A percentile compares a stretch with the other conserved stretches of the same genome.
Evolutionary conservation across 2,329 filamentous ascomycete genomes (phyloP).

Genomic region (Fusarium fujikuroi): DNA sequence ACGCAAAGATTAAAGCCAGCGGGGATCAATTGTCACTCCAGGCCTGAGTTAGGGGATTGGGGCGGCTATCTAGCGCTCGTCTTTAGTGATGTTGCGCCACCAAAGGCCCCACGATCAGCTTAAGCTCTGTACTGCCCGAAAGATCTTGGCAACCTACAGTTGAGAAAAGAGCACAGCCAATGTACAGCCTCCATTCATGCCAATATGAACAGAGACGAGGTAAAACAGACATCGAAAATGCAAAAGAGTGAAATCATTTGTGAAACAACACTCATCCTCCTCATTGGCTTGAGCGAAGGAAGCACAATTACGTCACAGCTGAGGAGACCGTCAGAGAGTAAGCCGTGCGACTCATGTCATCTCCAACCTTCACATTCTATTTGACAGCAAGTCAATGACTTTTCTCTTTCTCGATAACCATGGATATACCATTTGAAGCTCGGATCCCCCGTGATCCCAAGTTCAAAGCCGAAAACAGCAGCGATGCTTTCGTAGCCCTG

Average conservation of each 20-base stretch:
- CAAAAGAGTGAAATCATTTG: neutral
- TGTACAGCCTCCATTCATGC: neutral
- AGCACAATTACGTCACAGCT: slow-evolving; percentile 4
- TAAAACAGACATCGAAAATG: rapidly evolving
- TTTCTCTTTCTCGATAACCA: rapidly evolving
- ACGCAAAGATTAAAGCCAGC: neutral
- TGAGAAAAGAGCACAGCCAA: too few species aligned
- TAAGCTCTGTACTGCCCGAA: neutral
- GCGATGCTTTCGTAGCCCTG: neutral
- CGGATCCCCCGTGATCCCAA: slow-evolving; percentile 8
- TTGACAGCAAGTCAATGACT: neutral
- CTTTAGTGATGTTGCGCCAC: neutral
- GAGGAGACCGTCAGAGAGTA: neutral
- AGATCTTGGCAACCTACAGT: neutral
- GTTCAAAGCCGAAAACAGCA: neutral
- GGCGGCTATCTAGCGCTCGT: neutral
- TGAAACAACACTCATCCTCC: neutral
- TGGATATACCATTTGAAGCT: slow-evolving; percentile 20
- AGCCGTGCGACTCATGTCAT: neutral
- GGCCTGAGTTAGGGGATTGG: neutral
- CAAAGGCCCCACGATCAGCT: too few species aligned
- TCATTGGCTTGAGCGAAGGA: neutral
- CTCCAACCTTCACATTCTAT: neutral
- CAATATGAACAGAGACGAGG: neutral
- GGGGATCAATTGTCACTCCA: neutral